Base-by-base conservation (phyloP, 2,329 filamentous ascomycete genomes). In the Hypoxylon rubiginosum region DNA sequence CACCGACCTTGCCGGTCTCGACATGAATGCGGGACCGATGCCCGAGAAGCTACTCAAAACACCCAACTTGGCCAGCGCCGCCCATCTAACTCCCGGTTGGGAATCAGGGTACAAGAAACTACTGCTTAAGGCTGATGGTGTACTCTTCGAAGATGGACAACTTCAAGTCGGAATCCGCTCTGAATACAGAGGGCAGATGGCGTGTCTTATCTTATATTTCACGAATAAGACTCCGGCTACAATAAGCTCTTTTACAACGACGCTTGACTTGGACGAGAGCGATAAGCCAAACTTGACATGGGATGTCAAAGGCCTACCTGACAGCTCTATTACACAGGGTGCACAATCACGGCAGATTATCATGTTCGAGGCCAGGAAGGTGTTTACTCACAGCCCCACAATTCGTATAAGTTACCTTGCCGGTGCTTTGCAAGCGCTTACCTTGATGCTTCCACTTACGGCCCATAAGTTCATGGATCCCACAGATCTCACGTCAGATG, bases 381-480 rank as follows among this genome's bases (percentile, higher is more conserved):
- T 94, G 13, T 98, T 98, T 77, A 85, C 87, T 1, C 91, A 94
- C 73, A 88, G 92, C 17, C 96, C 97, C 0, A 99, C 96, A 0
- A 94, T 99, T 53, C 90, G 96, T 62, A 91, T 99, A 75, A 97
- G 93, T 56, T 99, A 98, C 78, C 87, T 99, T 49, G 95, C 96
- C 0, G 97, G 96, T 67, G 93, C 96, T 2, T 83, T 99, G 61
- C 96, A 99, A 79, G 95, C 93, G 1, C 84, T 98, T 41, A 99
- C 96, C 0, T 83, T 99, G 43, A 95, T 97, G 78, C 85, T 99
- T 4, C 96, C 96, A 0, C 88, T 99, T 3, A 84, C 92, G 0
- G 88, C 95, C 58, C 95, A 98, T 80, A 97, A 97, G 78, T 99
- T 97, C 76, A 97, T 98, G 94, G 94, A 97, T 68, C 89, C 92